phyloP scores from a whole-genome alignment of 2,329 filamentous ascomycete genomes.

The Penicillium frequentans region DNA sequence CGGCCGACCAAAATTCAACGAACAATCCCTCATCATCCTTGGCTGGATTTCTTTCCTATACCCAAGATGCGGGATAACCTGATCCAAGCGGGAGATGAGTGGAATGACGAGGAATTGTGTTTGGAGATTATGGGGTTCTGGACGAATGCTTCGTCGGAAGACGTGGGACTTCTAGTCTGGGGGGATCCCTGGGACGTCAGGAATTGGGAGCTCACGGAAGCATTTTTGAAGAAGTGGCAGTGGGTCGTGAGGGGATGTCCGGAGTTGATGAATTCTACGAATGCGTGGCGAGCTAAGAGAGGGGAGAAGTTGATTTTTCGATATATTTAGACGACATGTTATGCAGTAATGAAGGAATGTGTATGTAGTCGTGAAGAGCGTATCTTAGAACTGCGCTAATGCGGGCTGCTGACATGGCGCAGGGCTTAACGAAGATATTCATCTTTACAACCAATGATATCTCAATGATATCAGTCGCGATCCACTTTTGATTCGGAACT shows the following conservation, averaged over 20 bases:
- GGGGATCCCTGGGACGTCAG: conserved; percentile 46
- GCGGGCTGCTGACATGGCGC: conserved; percentile 11
- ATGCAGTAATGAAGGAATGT: neutral
- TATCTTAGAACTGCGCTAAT: conserved; percentile 6
- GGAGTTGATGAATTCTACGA: conserved; percentile 26
- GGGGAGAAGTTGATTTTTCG: conserved; percentile 29
- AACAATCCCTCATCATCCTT: conserved; percentile 42
- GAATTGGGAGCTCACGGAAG: conserved; percentile 51
- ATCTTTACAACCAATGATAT: neutral
- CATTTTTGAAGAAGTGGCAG: conserved; percentile 50
- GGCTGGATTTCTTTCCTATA: conserved; percentile 32
- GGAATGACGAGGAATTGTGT: conserved; percentile 40
- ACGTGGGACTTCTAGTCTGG: conserved; percentile 49
- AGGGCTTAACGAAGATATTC: neutral
- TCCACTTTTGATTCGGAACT: neutral
- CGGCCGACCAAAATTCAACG: conserved; percentile 43
- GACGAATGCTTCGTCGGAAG: conserved; percentile 16
- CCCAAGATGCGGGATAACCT: conserved; percentile 44
- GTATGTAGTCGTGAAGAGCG: neutral
- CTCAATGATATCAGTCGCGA: neutral
- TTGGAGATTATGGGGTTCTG: conserved; percentile 39
- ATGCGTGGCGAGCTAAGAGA: conserved; percentile 25
- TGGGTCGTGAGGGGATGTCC: conserved; percentile 29
- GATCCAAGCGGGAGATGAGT: conserved; percentile 29
- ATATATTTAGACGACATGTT: conserved; percentile 16